Percentiles rank a stretch among this genome's conserved stretches.
These are phyloP conservation scores for Neurospora sp. DNA, from an alignment of 495 filamentous ascomycete genomes.

Conservation along the genomic window DNA sequence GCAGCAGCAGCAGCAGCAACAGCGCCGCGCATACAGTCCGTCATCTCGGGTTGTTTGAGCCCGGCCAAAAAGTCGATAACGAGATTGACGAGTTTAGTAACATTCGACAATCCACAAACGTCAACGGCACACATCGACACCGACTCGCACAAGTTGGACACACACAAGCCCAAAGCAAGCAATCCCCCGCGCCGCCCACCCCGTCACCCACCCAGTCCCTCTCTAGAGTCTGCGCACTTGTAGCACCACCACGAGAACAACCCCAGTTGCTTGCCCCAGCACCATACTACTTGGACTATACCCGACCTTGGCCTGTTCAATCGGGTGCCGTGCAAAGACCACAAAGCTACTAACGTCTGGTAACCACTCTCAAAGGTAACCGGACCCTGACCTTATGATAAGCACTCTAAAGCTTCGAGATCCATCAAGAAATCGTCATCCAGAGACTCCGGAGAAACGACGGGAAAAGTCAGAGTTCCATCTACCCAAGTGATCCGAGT, in stretches of 20 bases:
- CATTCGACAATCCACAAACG: background rate
- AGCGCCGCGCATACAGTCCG: background rate
- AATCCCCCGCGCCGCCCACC: background rate
- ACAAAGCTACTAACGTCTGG: background rate
- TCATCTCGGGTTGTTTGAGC: background rate
- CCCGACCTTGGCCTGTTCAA: background rate
- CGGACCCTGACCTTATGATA: background rate
- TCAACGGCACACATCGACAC: background rate
- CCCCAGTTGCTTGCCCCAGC: background rate
- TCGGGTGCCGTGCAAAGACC: background rate
- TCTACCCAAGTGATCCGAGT: background rate
- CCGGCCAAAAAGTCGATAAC: background rate
- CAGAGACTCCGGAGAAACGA: background rate
- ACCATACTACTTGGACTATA: background rate
- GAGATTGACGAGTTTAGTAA: background rate
- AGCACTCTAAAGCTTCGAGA: background rate
- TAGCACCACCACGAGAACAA: background rate
- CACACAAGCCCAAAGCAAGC: background rate
- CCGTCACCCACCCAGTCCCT: background rate
- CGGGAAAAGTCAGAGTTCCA: background rate
- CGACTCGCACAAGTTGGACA: background rate
- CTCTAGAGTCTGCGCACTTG: background rate
- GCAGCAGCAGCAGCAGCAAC: constrained; percentile 9
- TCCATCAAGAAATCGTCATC: background rate
- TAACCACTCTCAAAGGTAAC: background rate